Base-by-base conservation (phyloP, 2,329 filamentous ascomycete genomes). In the Paraphaeosphaeria sporulosa region DNA sequence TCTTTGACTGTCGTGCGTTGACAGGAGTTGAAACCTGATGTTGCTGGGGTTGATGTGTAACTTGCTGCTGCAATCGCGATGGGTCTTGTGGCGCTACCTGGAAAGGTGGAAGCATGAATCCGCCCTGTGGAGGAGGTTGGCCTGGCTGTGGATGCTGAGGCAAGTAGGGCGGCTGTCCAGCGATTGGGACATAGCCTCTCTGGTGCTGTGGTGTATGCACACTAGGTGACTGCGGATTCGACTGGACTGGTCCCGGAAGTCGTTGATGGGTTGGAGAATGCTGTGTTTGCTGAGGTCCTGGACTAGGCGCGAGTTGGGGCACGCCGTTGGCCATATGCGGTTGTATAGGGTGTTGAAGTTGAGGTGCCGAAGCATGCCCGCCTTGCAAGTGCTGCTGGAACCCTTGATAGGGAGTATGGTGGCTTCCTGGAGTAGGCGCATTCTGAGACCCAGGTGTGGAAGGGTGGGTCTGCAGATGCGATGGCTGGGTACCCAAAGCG, bases 31-130 rank as follows among this genome's bases (percentile, higher is more conserved):
- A 73, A 2, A 70, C 62, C 21, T 71, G 70, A 17, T 70, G 63
- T 50, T 73, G 64, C 27, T 72, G 72, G 44, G 69, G 67, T 17
- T 64, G 61, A 44, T 68, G 63, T 10, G 63, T 34, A 13, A 73
- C 62, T 44, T 75, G 76, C 23, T 77, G 76, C 57, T 77, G 74
- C 12, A 74, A 71, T 61, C 71, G 72, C 50, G 71, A 78, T 5
- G 78, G 79, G 51, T 80, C 79, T 61, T 83, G 81, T 9, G 78
- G 76, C n/a, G 75, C 72, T 13, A 82, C 78, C 57, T 81, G 79
- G 65, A 83, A 84, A 4, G 81, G 80, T 49, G 80, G 80, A 38
- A 83, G 73, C 77, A 82, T 81, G 60, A 80, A 78, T 17, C 81
- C 81, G 51, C 81, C 75, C 53, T 80, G 80, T 43, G 76, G 75